Percentiles rank a stretch among this genome's conserved stretches.
Evolutionary conservation across 345 rosid genomes (phyloP).

Genomic region (Bruguiera parviflora): DNA sequence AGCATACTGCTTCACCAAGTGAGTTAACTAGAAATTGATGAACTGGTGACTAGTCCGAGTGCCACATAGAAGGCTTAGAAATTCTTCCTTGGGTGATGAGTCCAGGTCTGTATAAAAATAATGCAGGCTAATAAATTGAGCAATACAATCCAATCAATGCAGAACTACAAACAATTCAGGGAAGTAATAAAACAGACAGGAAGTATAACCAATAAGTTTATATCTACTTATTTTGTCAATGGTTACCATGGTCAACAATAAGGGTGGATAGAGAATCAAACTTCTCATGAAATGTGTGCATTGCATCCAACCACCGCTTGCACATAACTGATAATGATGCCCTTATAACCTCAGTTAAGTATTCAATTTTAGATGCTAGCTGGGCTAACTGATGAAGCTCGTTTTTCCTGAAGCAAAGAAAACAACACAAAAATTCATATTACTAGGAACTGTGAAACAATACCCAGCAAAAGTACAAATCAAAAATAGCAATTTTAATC

Average conservation of each 20-base stretch:
- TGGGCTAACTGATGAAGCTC: conserved; percentile 95
- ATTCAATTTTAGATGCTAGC: conserved; percentile 84
- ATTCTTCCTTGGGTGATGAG: conserved; percentile 90
- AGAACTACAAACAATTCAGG: too few species aligned
- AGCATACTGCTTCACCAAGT: conserved; percentile 77
- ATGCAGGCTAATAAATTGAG: conserved; percentile 9
- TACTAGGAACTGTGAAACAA: background rate
- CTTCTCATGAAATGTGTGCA: conserved; percentile 69
- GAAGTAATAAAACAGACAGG: conserved; percentile 15
- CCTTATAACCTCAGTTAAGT: conserved; percentile 73
- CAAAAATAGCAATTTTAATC: background rate
- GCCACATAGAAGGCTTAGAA: conserved; percentile 87
- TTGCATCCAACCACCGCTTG: conserved; percentile 89
- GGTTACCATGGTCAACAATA: conserved; percentile 71
- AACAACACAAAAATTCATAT: background rate
- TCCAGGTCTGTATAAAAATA: conserved; percentile 55
- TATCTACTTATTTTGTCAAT: conserved; percentile 11
- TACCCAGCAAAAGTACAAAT: background rate
- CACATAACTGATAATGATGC: conserved; percentile 71
- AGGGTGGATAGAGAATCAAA: conserved; percentile 65
- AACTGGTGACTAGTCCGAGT: conserved; percentile 81
- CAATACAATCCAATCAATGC: background rate
- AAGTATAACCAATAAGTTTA: conserved; percentile 8
- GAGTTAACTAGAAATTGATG: conserved; percentile 87
- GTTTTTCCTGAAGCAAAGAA: conserved; percentile 51